These are phyloP conservation scores for Flaveria sonorensis DNA, from an alignment of 129 eudicot genomes.

Conservation along the genomic window DNA sequence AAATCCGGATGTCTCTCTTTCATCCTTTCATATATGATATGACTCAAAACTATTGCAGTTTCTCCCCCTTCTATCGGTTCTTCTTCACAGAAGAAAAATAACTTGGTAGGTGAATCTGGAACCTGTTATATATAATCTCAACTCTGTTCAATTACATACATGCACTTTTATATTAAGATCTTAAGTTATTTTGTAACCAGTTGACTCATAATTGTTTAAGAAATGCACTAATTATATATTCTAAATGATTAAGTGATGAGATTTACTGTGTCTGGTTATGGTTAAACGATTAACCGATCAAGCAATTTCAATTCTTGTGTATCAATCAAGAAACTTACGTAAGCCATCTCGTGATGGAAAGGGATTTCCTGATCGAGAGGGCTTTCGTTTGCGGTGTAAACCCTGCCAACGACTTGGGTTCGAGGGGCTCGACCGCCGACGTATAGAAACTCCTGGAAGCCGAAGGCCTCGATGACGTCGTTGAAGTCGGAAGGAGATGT, in stretches of 20 bases:
- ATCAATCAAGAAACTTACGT: conserved; percentile 34
- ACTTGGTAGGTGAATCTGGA: conserved; percentile 62
- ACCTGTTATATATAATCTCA: conserved; percentile 31
- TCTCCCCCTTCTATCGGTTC: conserved; percentile 84
- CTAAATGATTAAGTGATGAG: too few species aligned
- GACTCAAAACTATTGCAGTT: conserved; percentile 85
- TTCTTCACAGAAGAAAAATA: conserved; percentile 83
- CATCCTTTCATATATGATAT: conserved; percentile 36
- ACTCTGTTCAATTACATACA: too few species aligned
- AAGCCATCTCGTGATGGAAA: conserved; percentile 89
- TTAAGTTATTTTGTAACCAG: too few species aligned
- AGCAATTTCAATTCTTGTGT: too few species aligned
- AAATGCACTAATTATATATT: too few species aligned
- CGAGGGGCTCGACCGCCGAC: conserved; percentile 88
- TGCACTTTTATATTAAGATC: too few species aligned
- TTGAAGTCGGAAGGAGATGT: conserved; percentile 60
- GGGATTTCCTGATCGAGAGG: conserved; percentile 78
- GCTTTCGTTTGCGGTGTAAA: conserved; percentile 80
- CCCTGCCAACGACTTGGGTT: conserved; percentile 67
- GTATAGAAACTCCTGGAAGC: conserved; percentile 62
- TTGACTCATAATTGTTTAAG: too few species aligned
- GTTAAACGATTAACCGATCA: background rate
- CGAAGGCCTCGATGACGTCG: conserved; percentile 77
- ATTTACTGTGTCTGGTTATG: too few species aligned
- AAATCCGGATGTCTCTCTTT: conserved; percentile 30